Evolutionary conservation across 2,329 filamentous ascomycete species (phyloP), one percentile per base, ranked within the genome.

Genomic region (Cladosporium cucumerinum): DNA sequence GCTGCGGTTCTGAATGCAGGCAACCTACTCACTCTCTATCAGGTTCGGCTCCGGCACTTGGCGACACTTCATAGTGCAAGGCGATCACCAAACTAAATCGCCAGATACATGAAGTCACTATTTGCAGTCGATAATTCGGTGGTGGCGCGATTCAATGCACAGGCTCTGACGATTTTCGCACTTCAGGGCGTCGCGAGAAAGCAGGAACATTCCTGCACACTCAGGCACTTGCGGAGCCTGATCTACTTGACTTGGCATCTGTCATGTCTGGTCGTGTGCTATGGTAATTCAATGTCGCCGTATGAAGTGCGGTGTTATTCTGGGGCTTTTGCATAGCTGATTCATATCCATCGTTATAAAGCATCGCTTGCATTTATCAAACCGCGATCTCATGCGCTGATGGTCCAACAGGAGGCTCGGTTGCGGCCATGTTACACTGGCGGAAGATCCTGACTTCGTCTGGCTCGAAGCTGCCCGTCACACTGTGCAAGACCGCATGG

Each of bases 361-460:
- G 8, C 23, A 21, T 46, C n/a, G n/a, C 39, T 46, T 46, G 39
- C 39, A 12, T 21, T 7, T 8, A 46, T 46, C 39, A 46, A 46
- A 46, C 39, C 39, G n/a, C 39, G 39, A 46, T 46, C 39, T 46
- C 39, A 5, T 23, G 39, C n/a, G 32, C 39, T n/a, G 39, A 46
- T n/a, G 85, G 84, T 0, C 85, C 86, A 60, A 82, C 72, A 8
- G 86, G 86, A 43, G 84, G 75, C 67, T 83, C 77, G 66, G 84
- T 89, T 3, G 84, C 87, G n/a, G 90, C 89, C 75, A 93, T 81
- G 74, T 93, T 93, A 77, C 90, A 93, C 80, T 93, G 90, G 67
- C 90, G 80, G 73, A 93, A 93, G 66, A 93, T 75, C 52, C 90
- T 79, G 34, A 92, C 86, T 79, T 93, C 89, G n/a, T 89, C 85